Evolutionary conservation across 768 basidiomycete species (phyloP).

Genomic region (Tulasnella sp.): DNA sequence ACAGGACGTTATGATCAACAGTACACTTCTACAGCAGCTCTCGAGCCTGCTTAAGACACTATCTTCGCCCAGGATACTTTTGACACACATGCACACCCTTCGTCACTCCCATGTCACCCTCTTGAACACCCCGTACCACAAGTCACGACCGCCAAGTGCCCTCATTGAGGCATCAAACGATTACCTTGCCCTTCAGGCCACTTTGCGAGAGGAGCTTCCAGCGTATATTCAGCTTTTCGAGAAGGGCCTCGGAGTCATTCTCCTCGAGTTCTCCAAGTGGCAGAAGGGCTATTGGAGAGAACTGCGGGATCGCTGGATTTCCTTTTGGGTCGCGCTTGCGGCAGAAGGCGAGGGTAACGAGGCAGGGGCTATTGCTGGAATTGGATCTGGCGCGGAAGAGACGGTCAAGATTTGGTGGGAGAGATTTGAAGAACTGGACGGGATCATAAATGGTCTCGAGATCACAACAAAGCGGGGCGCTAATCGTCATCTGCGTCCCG

Average conservation of each 20-base stretch:
- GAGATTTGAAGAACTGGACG: constrained; percentile 58
- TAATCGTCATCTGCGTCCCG: constrained; percentile 16
- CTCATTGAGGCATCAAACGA: constrained; percentile 64
- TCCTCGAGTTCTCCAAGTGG: constrained; percentile 10
- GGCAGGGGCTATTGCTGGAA: constrained; percentile 2
- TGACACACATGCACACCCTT: constrained; percentile 28
- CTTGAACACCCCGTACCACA: constrained; percentile 50
- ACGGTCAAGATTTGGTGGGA: constrained; percentile 60
- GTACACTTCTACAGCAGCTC: constrained; percentile 46
- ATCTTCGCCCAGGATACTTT: constrained; percentile 13
- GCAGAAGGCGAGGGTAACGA: constrained; percentile 45
- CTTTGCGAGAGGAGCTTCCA: constrained; percentile 62
- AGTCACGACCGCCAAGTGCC: constrained; percentile 53
- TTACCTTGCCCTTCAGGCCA: constrained; percentile 64
- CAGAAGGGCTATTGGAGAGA: constrained; percentile 26
- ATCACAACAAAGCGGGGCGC: constrained; percentile 15
- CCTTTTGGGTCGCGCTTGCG: constrained; percentile 75
- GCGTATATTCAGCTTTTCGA: constrained; percentile 47
- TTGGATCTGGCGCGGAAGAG: constrained; percentile 36
- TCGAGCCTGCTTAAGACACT: constrained; percentile 9
- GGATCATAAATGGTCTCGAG: constrained; percentile 31
- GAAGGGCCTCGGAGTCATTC: constrained; percentile 4
- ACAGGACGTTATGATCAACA: constrained; percentile 29
- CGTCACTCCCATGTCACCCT: constrained; percentile 62
- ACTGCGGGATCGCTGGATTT: constrained; percentile 55